Percentiles rank a stretch among this genome's conserved stretches.
Evolutionary conservation across 2,329 filamentous ascomycete genomes (phyloP).

Genomic region (Stromatinia cepivora): DNA sequence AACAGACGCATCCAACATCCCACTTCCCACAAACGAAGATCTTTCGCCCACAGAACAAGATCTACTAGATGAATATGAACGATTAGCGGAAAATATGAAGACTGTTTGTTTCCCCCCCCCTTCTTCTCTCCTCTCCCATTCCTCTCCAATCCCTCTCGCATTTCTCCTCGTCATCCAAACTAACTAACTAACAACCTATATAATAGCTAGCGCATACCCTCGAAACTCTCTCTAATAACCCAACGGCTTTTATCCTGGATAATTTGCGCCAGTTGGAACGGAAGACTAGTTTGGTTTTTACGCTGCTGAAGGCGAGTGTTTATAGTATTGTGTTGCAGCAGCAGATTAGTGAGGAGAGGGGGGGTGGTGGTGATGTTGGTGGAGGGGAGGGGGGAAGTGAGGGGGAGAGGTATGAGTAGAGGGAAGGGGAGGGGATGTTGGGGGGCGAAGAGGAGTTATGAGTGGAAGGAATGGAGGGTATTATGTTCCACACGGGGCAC

Average conservation of each 20-base stretch:
- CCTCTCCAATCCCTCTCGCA: neutral
- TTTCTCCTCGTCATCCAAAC: neutral
- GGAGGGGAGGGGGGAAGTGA: constrained; percentile 18
- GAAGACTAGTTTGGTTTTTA: constrained; percentile 94
- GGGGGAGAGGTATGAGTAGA: constrained; percentile 4
- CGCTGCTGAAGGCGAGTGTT: constrained; percentile 93
- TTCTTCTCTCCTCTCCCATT: neutral
- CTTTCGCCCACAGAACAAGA: constrained; percentile 86
- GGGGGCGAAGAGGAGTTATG: neutral
- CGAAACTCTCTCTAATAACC: constrained; percentile 64
- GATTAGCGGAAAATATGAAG: constrained; percentile 86
- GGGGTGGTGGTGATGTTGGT: constrained; percentile 23
- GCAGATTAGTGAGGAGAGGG: constrained; percentile 63
- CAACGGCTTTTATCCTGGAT: constrained; percentile 81
- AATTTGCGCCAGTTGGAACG: constrained; percentile 84
- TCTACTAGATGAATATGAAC: constrained; percentile 89
- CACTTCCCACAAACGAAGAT: constrained; percentile 43
- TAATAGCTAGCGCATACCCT: constrained; percentile 58
- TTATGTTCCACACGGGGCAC: neutral
- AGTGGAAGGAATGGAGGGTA: neutral
- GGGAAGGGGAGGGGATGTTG: neutral
- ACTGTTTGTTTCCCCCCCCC: constrained; percentile 56
- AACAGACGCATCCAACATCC: constrained; percentile 12
- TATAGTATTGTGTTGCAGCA: constrained; percentile 99
- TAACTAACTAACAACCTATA: neutral